A percentile compares a stretch with the other conserved stretches of the same genome.
phyloP scores from a whole-genome alignment of 305 asterid species.

The Ajuga reptans region DNA sequence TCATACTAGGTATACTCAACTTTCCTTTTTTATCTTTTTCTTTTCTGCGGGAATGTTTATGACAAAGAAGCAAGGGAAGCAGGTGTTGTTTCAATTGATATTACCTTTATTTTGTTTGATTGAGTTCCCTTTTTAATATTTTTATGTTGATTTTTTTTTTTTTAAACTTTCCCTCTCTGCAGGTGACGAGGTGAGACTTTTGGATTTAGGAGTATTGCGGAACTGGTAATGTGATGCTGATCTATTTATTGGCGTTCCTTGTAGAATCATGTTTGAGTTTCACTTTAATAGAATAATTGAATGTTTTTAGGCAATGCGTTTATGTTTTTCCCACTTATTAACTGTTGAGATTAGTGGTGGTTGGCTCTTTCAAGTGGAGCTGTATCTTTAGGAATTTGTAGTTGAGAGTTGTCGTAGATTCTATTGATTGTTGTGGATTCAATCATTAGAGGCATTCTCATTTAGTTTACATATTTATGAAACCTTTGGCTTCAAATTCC shows the following conservation, averaged over 20 bases:
- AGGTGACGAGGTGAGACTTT: constrained; percentile 83
- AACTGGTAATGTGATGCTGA: background rate
- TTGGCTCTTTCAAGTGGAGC: too few relatives aligned
- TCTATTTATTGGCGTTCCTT: too few relatives aligned
- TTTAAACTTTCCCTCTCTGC: constrained; percentile 32
- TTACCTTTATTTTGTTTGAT: background rate
- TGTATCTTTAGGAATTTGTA: too few relatives aligned
- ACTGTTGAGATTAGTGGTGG: too few relatives aligned
- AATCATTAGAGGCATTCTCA: background rate
- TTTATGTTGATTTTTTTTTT: background rate
- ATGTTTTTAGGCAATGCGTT: too few relatives aligned
- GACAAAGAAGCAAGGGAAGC: background rate
- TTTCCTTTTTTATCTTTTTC: background rate
- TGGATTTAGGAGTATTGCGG: background rate
- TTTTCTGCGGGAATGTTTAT: background rate
- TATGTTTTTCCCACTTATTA: too few relatives aligned
- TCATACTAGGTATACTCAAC: constrained; percentile 57
- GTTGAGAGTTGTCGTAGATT: too few relatives aligned
- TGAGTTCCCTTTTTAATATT: background rate
- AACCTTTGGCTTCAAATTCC: background rate
- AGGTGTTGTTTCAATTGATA: background rate
- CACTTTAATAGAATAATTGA: too few relatives aligned
- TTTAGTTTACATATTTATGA: background rate
- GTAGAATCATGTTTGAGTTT: too few relatives aligned
- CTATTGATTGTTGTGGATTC: background rate